Base-by-base conservation (phyloP, 352 stramenopile genomes). In the Globisporangium sylvaticum region DNA sequence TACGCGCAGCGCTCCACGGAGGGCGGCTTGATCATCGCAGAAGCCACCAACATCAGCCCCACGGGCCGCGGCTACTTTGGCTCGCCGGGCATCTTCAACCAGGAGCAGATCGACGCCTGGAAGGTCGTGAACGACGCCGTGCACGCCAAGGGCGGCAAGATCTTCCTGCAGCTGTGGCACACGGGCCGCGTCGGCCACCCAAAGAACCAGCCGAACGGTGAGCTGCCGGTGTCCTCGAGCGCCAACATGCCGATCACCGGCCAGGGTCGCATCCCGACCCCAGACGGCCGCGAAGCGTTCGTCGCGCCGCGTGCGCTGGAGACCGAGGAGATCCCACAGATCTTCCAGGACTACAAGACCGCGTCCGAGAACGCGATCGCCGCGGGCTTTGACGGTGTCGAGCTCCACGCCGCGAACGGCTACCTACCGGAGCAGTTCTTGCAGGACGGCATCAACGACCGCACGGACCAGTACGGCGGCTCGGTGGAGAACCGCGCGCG, bases 151-250 rank as follows among this genome's bases (percentile, higher is more conserved):
- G 81, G 48, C 78, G 80, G 10, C 75, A 80, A 32, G 10, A 97
- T 97, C 68, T 94, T 88, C 60, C 62, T 84, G 54, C 90, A 98
- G 79, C 64, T 97, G 55, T 97, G 90, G 89, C 91, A 98, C 74
- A 87, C 83, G 0, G 92, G 90, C 37, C 81, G 90, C 59, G 73
- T 85, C 52, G 62, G 81, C 8, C 90, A 98, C 70, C 76, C 79
- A 14, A 70, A 76, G 18, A 88, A 86, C 68, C 87, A 94, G 68
- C 78, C 79, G 3, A 68, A 67, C 32, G 82, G 80, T 12, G 67
- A 84, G n/a, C 60, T 81, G 1, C 81, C 77, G 31, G 78, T 95
- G 20, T 89, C 78, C 8, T 81, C 88, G 14, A 90, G 76, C 55
- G 71, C 74, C 54, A 83, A 68, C 34, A 72, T 74, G 48, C 68